A percentile compares a stretch with the other conserved stretches of the same genome.
Conservation (phyloP, 2,329 filamentous ascomycete genomes). For the Tolypocladium inflatum region DNA sequence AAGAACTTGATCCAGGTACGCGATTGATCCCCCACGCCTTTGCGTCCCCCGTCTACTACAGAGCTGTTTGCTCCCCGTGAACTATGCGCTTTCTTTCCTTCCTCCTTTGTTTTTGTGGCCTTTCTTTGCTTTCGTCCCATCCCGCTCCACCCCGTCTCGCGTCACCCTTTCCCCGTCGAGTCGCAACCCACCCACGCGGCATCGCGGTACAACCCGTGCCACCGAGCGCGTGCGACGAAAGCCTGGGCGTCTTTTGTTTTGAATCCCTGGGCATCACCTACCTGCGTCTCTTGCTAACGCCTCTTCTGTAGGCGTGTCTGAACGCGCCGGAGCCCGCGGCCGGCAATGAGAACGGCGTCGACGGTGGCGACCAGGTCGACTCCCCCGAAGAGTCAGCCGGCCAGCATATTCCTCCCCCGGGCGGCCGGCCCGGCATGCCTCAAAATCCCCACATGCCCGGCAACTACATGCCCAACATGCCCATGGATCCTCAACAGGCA, state of each 20-base stretch:
- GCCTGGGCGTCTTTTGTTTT: background rate
- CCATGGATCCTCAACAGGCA: conserved; percentile 67
- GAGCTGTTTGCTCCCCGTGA: background rate
- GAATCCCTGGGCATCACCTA: background rate
- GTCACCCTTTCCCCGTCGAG: background rate
- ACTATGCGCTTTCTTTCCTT: background rate
- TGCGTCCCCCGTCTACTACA: background rate
- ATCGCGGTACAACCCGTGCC: background rate
- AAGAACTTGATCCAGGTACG: conserved; percentile 98
- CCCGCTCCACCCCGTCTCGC: background rate
- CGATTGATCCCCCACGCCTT: conserved; percentile 1
- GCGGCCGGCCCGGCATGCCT: conserved; percentile 54
- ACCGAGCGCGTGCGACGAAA: background rate
- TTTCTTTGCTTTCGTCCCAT: background rate
- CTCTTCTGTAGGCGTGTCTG: conserved; percentile 66
- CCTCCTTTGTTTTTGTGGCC: background rate
- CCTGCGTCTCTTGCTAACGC: conserved; percentile 18
- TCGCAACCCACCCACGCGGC: background rate
- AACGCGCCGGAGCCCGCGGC: conserved; percentile 87
- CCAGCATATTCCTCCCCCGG: conserved; percentile 60
- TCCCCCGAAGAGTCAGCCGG: conserved; percentile 83
- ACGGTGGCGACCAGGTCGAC: conserved; percentile 68
- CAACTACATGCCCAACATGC: conserved; percentile 54
- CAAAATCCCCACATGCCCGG: conserved; percentile 53
- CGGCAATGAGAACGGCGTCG: conserved; percentile 72